Base-by-base conservation (phyloP, 257 asterid species). In the Asclepias syriaca region DNA sequence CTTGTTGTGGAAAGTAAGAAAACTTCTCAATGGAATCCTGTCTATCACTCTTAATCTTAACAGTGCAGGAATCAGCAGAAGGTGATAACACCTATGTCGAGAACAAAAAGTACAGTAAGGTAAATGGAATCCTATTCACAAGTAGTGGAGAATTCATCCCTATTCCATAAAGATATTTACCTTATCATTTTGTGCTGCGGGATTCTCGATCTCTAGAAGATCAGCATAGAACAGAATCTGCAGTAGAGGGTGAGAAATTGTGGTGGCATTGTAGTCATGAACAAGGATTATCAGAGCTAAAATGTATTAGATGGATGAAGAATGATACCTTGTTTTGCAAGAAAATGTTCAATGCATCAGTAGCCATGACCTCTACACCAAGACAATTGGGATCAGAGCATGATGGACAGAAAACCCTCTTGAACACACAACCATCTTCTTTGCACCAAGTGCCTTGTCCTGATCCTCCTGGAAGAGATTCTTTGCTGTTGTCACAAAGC, bases 391-490 rank as follows among this genome's bases (percentile, higher is more conserved):
- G 73, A 67, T 74, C 80, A 67, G 64, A 63, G 63, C 99, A 95
- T 72, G 85, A 88, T 55, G 98, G 96, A 79, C 99, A 95, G 79
- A 86, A 88, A 8, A 95, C 39, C 53, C 89, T 80, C 66, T 80
- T 84, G 80, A 76, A 95, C 29, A 95, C 99, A 58, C 99, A 95
- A 27, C 99, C 99, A 81, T 95, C 99, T 83, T 89, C 97, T 75
- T 84, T 88, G 84, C 97, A 95, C 99, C 99, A 95, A 84, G 88
- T 77, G 60, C 92, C 99, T 71, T 89, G 86, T 69, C 80, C 90
- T 0, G 84, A 74, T 74, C 87, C 87, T 74, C 84, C 92, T 0
- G 85, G 70, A 72, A 72, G 76, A 76, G 75, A 82, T 49, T 80
- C 88, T 74, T 65, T 77, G 72, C 82, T 74, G 72, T 74, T 72